Evolutionary conservation across 1,139 yeast species (phyloP), one percentile per base, ranked within the genome.

Genomic region (Debaryomycetaceae sp.): DNA sequence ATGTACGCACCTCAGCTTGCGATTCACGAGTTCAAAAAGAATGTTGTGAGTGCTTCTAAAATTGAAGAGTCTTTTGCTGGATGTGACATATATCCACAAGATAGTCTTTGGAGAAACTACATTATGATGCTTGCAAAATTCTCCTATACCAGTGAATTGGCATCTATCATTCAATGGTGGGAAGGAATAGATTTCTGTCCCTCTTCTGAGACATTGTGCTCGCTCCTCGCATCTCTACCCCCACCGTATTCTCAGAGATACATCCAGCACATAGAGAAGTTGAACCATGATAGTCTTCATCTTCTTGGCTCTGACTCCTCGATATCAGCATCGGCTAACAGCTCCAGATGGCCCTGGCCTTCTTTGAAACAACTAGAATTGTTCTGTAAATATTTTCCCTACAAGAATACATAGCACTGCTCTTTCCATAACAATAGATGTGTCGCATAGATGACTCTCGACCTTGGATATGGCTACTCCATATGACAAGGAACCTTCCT

Each of bases 1-100:
- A 49, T 75, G 33, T 76, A 64, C 47, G 87, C 90, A 0, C 71
- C 85, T 1, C 88, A 83, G 50, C 68, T 82, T 13, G 83, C 87
- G 0, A 72, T 82, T 6, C 74, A 69, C 37, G 87, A 84, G 56
- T 80, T 83, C 60, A 74, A 77, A 46, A 58, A 50, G 22, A 46
- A 65, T 40, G 66, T 63, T 42, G 45, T 61, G 65, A 55, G 67
- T 48, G 31, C 24, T 11, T 30, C 35, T 3, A 36, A 23, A 11
- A 41, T 70, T 50, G 56, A 64, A 37, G 51, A 56, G 46, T 24
- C 45, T 41, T 59, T 59, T 5, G 60, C 63, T 36, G 69, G 52
- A 7, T 51, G 49, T 11, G 51, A 52, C 6, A 50, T 80, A 4
- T 63, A 65, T 38, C 87, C 89, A 0, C 64, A 72, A 6, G 69